Percentiles rank a stretch among this genome's conserved stretches.
These are phyloP conservation scores for Talaromyces adpressus DNA, from an alignment of 495 filamentous ascomycete genomes.

Conservation along the genomic window DNA sequence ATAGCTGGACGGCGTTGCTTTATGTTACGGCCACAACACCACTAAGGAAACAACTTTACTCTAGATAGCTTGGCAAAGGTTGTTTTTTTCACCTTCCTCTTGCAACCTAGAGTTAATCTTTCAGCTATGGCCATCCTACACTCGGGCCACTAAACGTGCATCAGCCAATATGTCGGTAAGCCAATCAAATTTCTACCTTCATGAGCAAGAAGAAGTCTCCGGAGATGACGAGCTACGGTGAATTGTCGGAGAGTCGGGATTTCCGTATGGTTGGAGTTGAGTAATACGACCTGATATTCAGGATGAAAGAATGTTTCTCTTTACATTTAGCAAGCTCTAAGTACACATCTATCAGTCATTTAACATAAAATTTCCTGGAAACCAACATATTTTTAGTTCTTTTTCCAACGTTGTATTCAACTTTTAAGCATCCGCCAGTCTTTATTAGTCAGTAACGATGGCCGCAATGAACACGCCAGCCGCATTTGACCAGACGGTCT, in stretches of 20 bases:
- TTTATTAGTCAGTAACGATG: not conserved
- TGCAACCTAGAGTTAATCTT: not conserved
- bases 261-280: not conserved
- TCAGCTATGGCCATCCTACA: not conserved
- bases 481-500: not conserved
- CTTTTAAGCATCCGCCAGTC: not conserved
- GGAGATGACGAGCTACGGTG: not conserved
- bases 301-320: not conserved
- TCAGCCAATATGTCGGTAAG: not conserved
- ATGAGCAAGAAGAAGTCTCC: no score
- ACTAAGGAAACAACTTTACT: not conserved
- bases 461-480: not conserved
- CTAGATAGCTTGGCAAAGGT: not conserved
- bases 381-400: not conserved
- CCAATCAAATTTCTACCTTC: no score
- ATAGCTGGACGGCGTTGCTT: not conserved
- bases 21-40: not conserved
- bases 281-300: not conserved
- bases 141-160: not conserved
- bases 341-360: not conserved
- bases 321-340: not conserved
- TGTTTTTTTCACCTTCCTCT: not conserved
- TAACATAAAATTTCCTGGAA: not conserved
- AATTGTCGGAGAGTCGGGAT: not conserved
- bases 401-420: not conserved